These are phyloP conservation scores for Moesziomyces antarcticus DNA, from an alignment of 1,284 basidiomycete genomes.

Conservation along the genomic window DNA sequence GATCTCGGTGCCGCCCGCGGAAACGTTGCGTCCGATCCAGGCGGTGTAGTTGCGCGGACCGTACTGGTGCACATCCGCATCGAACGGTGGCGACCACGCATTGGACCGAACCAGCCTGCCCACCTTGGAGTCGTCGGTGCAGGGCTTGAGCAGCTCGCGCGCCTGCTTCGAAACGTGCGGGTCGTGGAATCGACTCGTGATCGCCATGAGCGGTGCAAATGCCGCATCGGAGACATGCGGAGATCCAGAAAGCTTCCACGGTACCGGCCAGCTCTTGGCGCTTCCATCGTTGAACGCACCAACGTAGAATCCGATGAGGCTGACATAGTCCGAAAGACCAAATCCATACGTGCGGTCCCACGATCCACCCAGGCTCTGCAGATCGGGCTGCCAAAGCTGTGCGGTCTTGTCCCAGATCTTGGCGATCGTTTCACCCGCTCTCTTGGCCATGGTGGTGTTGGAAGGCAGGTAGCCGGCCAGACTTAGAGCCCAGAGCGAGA, in stretches of 20 bases:
- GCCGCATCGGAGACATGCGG: constrained; percentile 27
- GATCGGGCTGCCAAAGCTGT: constrained; percentile 30
- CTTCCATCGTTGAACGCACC: constrained; percentile 15
- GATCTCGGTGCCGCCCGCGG: constrained; percentile 36
- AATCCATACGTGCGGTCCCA: constrained; percentile 40
- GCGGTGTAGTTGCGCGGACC: constrained; percentile 43
- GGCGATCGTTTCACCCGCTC: constrained; percentile 35
- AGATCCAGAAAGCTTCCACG: constrained; percentile 30
- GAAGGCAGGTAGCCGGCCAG: constrained; percentile 29
- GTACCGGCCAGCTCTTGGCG: constrained; percentile 30
- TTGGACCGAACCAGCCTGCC: constrained; percentile 24
- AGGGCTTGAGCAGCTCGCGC: constrained; percentile 13
- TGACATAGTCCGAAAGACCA: constrained; percentile 29
- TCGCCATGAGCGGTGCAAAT: constrained; percentile 31
- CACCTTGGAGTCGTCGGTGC: constrained; percentile 7
- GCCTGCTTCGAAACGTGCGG: constrained; percentile 27
- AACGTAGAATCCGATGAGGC: constrained; percentile 31
- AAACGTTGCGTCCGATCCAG: constrained; percentile 28
- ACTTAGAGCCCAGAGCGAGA: constrained; percentile 39
- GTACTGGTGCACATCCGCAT: constrained; percentile 27
- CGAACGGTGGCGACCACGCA: constrained; percentile 35
- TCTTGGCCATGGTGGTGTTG: constrained; percentile 32
- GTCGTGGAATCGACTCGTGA: constrained; percentile 35
- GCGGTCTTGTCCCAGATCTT: constrained; percentile 43
- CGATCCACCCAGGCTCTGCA: constrained; percentile 31